A percentile compares a stretch with the other conserved stretches of the same genome.
Evolutionary conservation across 2,329 filamentous ascomycete species (phyloP).

Genomic region (Knoxdaviesia capensis): DNA sequence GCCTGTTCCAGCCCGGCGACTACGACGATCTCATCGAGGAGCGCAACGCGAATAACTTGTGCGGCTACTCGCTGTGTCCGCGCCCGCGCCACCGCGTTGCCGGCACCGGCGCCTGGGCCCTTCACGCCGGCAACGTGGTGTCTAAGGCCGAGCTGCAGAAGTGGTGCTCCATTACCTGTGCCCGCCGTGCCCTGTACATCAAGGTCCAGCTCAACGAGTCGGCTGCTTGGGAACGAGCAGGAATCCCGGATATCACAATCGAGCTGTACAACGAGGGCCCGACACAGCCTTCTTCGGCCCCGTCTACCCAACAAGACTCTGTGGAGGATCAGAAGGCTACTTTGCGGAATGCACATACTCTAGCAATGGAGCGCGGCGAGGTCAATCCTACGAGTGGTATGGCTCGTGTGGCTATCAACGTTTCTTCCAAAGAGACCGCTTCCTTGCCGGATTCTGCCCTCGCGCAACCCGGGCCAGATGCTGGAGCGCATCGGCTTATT

Average conservation of each 20-base stretch:
- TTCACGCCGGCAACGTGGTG: slow-evolving; percentile 41
- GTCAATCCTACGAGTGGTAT: slow-evolving; percentile 1
- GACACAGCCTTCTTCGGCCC: neutral
- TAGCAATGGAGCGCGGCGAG: slow-evolving; percentile 30
- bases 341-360: slow-evolving; percentile 16
- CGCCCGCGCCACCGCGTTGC: slow-evolving; percentile 36
- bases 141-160: slow-evolving; percentile 53
- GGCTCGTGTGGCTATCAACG: slow-evolving; percentile 8
- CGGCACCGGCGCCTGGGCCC: slow-evolving; percentile 43
- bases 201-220: slow-evolving; percentile 75
- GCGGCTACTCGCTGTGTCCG: slow-evolving; percentile 68
- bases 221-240: slow-evolving; percentile 64
- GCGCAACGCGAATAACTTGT: slow-evolving; percentile 63
- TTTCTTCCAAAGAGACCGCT: slow-evolving; percentile 1
- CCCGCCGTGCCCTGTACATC: slow-evolving; percentile 61
- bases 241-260: slow-evolving; percentile 33
- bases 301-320: slow-evolving; percentile 10
- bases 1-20: slow-evolving; percentile 66
- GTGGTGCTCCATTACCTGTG: slow-evolving; percentile 74
- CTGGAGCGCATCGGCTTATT: slow-evolving; percentile 2
- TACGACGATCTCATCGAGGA: slow-evolving; percentile 80
- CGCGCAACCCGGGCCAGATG: slow-evolving; percentile 1
- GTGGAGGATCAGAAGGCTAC: slow-evolving; percentile 20
- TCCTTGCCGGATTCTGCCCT: neutral
- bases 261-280: slow-evolving; percentile 48